Base-by-base conservation (phyloP, 116 monocot genomes). In the Iris pallida region DNA sequence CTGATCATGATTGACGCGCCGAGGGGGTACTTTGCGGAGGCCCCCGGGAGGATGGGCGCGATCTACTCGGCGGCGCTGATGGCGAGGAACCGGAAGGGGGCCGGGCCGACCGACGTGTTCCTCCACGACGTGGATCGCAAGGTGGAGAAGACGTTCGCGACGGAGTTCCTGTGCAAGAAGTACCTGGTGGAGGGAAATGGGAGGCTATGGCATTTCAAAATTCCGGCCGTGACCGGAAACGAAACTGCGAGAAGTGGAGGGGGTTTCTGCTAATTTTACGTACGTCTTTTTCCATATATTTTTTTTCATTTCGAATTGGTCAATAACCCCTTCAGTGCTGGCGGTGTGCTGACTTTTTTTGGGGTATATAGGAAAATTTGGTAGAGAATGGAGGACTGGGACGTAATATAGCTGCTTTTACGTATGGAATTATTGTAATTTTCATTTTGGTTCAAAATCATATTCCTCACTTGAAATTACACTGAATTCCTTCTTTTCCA, bases 1-100 rank as follows among this genome's bases (percentile, higher is more conserved):
- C 78, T 92, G 42, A 89, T 96, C 58, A 65, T 96, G 42, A 75
- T 92, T 16, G 96, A 91, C 61, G 96, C 87, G 20, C 96, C 96
- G 6, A 64, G 66, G 53, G 95, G 95, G 56, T 93, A 86, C 67
- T 85, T 73, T 61, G 41, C 68, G 8, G 64, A 64, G 68, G 88
- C 88, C 3, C 95, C 95, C 10, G 95, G 95, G 7, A 68, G 91
- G 71, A 95, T 95, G 95, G 91, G 75, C 15, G 95, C 91, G 68
- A 91, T 95, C 51, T 91, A 67, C 72, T 82, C 91, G 30, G 83
- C 86, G 16, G 86, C 82, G 64, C 82, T 88, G 64, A 86, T 91
- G 95, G 95, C 88, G 60, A 70, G 86, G 47, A 69, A 18, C 15
- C 45, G 95, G 16, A 64, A 52, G 17, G 76, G 80, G 5, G 58